Evolutionary conservation across 495 filamentous ascomycete species (phyloP).

Genomic region (Talaromyces nanjingensis): DNA sequence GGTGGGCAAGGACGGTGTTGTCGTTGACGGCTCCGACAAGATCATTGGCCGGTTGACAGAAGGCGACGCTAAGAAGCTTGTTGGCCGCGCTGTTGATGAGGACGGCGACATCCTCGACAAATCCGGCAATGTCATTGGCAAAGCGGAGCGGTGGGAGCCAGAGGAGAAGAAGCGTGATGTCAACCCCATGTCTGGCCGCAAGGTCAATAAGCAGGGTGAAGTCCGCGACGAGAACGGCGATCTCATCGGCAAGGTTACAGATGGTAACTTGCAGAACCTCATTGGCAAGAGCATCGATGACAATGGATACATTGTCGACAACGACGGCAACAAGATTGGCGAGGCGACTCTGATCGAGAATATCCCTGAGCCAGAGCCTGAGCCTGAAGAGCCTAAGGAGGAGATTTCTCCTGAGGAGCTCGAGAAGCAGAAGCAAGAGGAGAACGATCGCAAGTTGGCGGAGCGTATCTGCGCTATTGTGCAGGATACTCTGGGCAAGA

Average conservation of each 20-base stretch:
- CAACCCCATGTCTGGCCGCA: slow-evolving; percentile 62
- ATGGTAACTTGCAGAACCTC: slow-evolving; percentile 58
- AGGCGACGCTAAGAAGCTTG: slow-evolving; percentile 58
- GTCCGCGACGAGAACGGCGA: slow-evolving; percentile 70
- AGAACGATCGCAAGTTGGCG: slow-evolving; percentile 58
- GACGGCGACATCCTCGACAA: slow-evolving; percentile 71
- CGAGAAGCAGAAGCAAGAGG: slow-evolving; percentile 45
- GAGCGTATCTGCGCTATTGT: slow-evolving; percentile 64
- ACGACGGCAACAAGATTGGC: slow-evolving; percentile 64
- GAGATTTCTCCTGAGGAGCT: slow-evolving; percentile 24
- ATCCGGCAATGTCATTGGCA: slow-evolving; percentile 65
- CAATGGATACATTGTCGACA: slow-evolving; percentile 68
- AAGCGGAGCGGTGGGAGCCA: slow-evolving; percentile 66
- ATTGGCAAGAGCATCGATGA: slow-evolving; percentile 70
- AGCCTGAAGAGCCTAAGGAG: slow-evolving; percentile 14
- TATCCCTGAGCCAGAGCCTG: slow-evolving; percentile 39
- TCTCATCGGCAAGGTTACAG: slow-evolving; percentile 64
- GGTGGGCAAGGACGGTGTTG: slow-evolving; percentile 63
- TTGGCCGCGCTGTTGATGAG: slow-evolving; percentile 66
- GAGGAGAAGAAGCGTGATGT: slow-evolving; percentile 52
- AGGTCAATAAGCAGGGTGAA: slow-evolving; percentile 70
- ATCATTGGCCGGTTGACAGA: slow-evolving; percentile 60
- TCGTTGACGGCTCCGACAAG: slow-evolving; percentile 50
- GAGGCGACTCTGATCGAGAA: slow-evolving; percentile 65
- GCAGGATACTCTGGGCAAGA: slow-evolving; percentile 66